phyloP scores from a whole-genome alignment of 805 yeast genomes.

The Clavispora phyllophila region DNA sequence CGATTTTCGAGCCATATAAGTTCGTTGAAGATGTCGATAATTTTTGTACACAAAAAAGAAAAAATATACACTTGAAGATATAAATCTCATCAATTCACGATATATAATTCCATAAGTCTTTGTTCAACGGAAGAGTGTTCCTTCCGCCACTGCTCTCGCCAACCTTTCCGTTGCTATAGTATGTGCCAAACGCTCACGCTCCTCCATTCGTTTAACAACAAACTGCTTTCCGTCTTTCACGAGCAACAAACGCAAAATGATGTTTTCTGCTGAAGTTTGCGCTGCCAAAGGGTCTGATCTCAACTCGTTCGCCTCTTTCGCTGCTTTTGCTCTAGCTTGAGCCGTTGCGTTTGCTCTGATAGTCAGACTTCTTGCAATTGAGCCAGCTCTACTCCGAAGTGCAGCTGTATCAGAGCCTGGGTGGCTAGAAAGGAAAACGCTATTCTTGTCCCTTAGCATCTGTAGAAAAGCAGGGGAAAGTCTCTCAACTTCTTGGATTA shows the following conservation, averaged over 20 bases:
- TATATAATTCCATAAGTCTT: neutral
- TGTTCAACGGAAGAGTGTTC: constrained; percentile 16
- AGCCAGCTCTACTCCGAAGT: constrained; percentile 34
- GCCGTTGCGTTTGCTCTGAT: constrained; percentile 69
- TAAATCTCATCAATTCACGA: neutral
- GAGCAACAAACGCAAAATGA: constrained; percentile 65
- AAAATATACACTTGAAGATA: neutral
- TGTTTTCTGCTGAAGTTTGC: constrained; percentile 51
- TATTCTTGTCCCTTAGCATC: constrained; percentile 44
- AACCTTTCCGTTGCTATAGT: constrained; percentile 50
- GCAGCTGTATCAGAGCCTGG: constrained; percentile 10
- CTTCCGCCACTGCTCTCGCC: constrained; percentile 44
- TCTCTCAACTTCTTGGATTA: constrained; percentile 56
- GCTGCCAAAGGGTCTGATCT: constrained; percentile 33
- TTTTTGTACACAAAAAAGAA: neutral
- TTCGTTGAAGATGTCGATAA: neutral
- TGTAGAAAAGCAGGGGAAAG: constrained; percentile 51
- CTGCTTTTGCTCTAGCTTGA: constrained; percentile 41
- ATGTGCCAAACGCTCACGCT: constrained; percentile 55
- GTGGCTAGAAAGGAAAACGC: constrained; percentile 20
- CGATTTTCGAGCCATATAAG: neutral
- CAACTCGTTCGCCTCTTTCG: constrained; percentile 16
- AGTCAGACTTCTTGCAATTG: constrained; percentile 59
- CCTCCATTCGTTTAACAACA: constrained; percentile 55
- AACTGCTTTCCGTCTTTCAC: constrained; percentile 57